Percentiles rank a stretch among this genome's conserved stretches.
Conservation (phyloP, 495 filamentous ascomycete species). For the Bacidia rubella region DNA sequence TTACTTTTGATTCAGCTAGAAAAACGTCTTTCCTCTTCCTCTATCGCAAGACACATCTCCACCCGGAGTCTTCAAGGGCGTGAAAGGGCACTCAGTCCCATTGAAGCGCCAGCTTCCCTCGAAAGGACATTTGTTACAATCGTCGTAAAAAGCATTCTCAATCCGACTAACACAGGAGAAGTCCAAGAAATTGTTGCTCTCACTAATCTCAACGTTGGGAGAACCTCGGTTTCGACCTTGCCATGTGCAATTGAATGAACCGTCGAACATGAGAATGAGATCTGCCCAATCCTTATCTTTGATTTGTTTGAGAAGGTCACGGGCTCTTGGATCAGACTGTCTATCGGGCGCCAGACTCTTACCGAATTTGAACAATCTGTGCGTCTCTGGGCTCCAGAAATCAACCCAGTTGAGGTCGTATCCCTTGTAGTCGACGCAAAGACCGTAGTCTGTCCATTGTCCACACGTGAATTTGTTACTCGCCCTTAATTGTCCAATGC, state of each 20-base stretch:
- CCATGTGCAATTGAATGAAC: conserved; percentile 14
- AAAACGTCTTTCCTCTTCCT: too few relatives aligned
- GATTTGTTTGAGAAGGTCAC: conserved; percentile 8
- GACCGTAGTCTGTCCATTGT: neutral
- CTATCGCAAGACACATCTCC: too few relatives aligned
- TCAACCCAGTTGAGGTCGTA: neutral
- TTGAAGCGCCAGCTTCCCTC: neutral
- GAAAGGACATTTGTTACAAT: conserved; percentile 5
- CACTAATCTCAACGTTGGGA: conserved; percentile 1
- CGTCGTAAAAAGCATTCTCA: neutral
- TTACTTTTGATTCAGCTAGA: too few relatives aligned
- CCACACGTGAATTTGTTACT: neutral
- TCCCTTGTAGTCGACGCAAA: neutral
- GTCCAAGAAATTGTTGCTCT: conserved; percentile 8
- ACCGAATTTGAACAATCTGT: conserved; percentile 1
- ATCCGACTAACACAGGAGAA: conserved; percentile 12
- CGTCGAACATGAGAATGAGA: conserved; percentile 13
- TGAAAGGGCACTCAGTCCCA: neutral
- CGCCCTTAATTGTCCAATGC: neutral
- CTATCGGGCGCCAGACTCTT: neutral
- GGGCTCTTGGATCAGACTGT: neutral
- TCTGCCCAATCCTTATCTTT: conserved; percentile 9
- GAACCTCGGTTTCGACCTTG: conserved; percentile 4
- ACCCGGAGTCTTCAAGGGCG: neutral
- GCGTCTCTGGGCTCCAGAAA: conserved; percentile 4